Evolutionary conservation across 352 stramenopile genomes (phyloP), one percentile per base, ranked within the genome.

Genomic region (Phytopythium vexans): DNA sequence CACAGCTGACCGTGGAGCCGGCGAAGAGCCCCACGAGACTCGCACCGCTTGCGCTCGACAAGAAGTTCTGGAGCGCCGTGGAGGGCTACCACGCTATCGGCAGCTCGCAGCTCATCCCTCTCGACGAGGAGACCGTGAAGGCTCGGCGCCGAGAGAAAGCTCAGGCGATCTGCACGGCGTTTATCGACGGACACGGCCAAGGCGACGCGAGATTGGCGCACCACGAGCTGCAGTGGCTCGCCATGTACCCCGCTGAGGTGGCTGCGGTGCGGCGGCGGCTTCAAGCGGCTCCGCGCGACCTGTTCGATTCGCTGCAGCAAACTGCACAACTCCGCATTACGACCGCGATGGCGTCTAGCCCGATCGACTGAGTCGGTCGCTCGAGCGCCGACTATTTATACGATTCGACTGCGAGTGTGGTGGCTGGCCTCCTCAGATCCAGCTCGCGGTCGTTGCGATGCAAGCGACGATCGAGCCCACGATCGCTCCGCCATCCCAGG

Each of bases 21-120:
- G 8, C 53, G 8, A 11, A 35, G 32, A 7, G 27, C 14, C 14
- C 44, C 6, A 54, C 6, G 11, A 43, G 11, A 37, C 3, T 8
- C 27, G 6, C 37, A 7, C 7, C 16, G 1, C 59, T 80, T 2
- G 52, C 72, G 4, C 49, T 66, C 2, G 54, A 78, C 48, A 70
- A 64, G 54, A 75, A 72, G 48, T 89, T 89, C 52, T 89, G 79
- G 79, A 84, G 74, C 48, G 74, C 74, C 7, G 66, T 87, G 3
- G 74, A 88, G 62, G 74, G 77, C 0, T 88, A 74, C 52, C 72
- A 70, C 36, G 61, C 68, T 1, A 71, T 87, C 32, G 74, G 74
- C 6, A 70, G 39, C 11, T 64, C 59, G 0, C 21, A 65, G 21
- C 49, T 82, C 12, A 42, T 86, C 3, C 57, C 62, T 3, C 40